Conservation (phyloP, 2,329 filamentous ascomycete genomes). For the Aspergillus pseudoterreus region DNA sequence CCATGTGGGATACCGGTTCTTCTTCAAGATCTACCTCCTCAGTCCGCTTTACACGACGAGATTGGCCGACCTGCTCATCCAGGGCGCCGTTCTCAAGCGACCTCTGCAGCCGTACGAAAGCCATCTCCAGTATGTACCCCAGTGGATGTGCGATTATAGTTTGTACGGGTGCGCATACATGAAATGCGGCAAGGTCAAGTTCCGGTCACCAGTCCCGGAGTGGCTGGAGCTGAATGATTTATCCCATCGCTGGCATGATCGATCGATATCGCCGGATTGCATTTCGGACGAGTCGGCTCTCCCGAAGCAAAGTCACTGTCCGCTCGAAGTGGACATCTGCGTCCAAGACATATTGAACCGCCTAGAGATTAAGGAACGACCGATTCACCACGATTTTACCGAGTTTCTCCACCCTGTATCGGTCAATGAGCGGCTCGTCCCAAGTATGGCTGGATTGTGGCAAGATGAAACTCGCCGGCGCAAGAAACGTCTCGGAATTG, state of each 20-base stretch:
- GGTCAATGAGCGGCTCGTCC: constrained; percentile 74
- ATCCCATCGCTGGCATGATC: constrained; percentile 74
- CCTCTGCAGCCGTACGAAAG: constrained; percentile 90
- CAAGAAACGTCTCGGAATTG: constrained; percentile 65
- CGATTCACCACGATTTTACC: constrained; percentile 80
- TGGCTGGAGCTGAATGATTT: constrained; percentile 60
- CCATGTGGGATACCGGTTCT: constrained; percentile 85
- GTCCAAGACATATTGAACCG: constrained; percentile 87
- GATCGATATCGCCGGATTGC: constrained; percentile 58
- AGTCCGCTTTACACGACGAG: constrained; percentile 85
- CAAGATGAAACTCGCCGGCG: constrained; percentile 79
- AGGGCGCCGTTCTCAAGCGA: constrained; percentile 80
- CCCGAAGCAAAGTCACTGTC: constrained; percentile 79
- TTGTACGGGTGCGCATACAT: constrained; percentile 91
- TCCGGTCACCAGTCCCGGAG: constrained; percentile 71
- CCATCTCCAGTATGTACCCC: constrained; percentile 84
- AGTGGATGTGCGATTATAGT: constrained; percentile 99
- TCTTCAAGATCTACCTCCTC: constrained; percentile 90
- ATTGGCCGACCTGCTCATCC: constrained; percentile 78
- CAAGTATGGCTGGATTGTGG: constrained; percentile 93
- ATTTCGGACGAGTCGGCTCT: constrained; percentile 62
- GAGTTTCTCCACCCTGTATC: constrained; percentile 65
- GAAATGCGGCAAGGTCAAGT: constrained; percentile 65
- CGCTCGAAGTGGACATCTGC: constrained; percentile 84
- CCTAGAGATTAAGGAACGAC: constrained; percentile 67